A percentile compares a stretch with the other conserved stretches of the same genome.
Evolutionary conservation across 345 rosid species (phyloP).

Genomic region (Kandelia obovata): DNA sequence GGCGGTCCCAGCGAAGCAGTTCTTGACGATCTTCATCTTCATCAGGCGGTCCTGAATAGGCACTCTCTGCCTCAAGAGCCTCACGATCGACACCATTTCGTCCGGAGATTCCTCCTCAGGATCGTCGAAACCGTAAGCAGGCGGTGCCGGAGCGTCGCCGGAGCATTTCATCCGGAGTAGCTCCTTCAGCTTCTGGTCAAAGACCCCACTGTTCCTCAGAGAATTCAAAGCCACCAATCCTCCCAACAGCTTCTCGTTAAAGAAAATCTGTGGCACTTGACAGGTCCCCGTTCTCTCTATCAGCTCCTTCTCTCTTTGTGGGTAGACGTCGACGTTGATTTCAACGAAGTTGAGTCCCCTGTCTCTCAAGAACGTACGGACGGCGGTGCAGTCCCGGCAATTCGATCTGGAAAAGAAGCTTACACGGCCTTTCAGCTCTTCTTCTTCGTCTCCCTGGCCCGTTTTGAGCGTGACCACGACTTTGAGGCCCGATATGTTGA

Average conservation of each 20-base stretch:
- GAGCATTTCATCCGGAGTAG: slow-evolving; percentile 48
- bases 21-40: slow-evolving; percentile 86
- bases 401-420: slow-evolving; percentile 76
- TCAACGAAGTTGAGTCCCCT: slow-evolving; percentile 60
- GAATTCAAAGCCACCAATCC: slow-evolving; percentile 80
- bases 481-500: slow-evolving; percentile 68
- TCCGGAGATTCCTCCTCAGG: slow-evolving; percentile 37
- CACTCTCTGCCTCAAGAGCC: slow-evolving; percentile 56
- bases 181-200: slow-evolving; percentile 55
- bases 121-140: slow-evolving; percentile 63
- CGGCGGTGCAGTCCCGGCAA: slow-evolving; percentile 78
- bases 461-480: slow-evolving; percentile 55
- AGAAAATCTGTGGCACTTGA: slow-evolving; percentile 84
- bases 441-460: slow-evolving; percentile 33
- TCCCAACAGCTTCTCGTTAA: slow-evolving; percentile 74
- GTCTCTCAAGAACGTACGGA: slow-evolving; percentile 56
- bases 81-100: slow-evolving; percentile 45
- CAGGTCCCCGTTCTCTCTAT: slow-evolving; percentile 50
- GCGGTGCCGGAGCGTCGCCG: slow-evolving; percentile 53
- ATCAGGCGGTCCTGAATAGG: slow-evolving; percentile 78
- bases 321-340: slow-evolving; percentile 79
- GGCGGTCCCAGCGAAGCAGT: slow-evolving; percentile 76
- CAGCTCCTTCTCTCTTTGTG: slow-evolving; percentile 57
- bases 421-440: slow-evolving; percentile 48
- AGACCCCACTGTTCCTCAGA: slow-evolving; percentile 60